Percentiles rank a stretch among this genome's conserved stretches.
phyloP scores from a whole-genome alignment of 2,329 filamentous ascomycete genomes.

The Parascedosporium putredinis region DNA sequence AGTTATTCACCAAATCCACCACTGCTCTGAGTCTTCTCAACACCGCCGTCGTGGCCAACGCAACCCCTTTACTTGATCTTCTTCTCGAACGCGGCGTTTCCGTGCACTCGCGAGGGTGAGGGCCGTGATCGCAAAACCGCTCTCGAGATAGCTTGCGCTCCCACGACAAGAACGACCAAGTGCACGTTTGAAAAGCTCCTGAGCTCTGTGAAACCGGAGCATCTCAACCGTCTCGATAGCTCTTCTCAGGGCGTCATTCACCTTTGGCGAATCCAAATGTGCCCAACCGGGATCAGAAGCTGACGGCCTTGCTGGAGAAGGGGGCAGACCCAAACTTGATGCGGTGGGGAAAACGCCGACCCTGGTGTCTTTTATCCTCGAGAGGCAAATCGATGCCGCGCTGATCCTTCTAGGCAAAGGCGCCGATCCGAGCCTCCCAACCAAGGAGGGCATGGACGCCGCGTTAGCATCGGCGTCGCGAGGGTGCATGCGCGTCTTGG shows the following conservation, averaged over 20 bases:
- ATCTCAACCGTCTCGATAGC: neutral
- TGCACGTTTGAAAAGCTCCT: conserved; percentile 5
- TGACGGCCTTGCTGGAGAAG: neutral
- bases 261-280: neutral
- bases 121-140: neutral
- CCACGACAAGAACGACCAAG: neutral
- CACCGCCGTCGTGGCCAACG: neutral
- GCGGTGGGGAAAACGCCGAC: neutral
- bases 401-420: conserved; percentile 9
- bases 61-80: neutral
- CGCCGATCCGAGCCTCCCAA: conserved; percentile 8
- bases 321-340: conserved; percentile 6
- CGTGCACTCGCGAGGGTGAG: neutral
- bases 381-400: conserved; percentile 10
- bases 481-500: conserved; percentile 1
- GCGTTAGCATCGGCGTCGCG: conserved; percentile 8
- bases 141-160: conserved; percentile 3
- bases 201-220: neutral
- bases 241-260: conserved; percentile 5
- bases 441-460: conserved; percentile 9
- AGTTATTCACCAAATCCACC: neutral
- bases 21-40: neutral
- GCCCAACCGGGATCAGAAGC: conserved; percentile 1
- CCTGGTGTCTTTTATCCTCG: conserved; percentile 12
- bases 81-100: conserved; percentile 5